Evolutionary conservation across 2,329 filamentous ascomycete genomes (phyloP), one percentile per base, ranked within the genome.

Genomic region (Aspergillus melleus): DNA sequence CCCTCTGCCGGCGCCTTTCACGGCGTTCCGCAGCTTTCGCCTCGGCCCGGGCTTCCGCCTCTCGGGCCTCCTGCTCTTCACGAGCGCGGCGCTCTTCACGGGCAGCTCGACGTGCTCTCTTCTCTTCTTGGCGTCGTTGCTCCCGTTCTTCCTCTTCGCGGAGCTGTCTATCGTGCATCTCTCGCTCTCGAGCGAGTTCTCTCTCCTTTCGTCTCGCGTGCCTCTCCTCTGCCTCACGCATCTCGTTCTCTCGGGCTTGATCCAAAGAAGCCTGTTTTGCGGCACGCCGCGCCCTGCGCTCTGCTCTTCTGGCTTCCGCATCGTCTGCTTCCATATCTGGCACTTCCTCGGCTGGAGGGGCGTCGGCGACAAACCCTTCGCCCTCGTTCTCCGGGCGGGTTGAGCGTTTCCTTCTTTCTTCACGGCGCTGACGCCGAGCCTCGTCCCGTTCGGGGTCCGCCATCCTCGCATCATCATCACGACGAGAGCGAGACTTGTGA

Each of bases 281-380:
- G 16, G 71, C 65, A 54, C 82, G 83, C 54, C 80, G 83, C 1
- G 85, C 82, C 58, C 83, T 84, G n/a, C 88, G 85, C 58, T 86
- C 86, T 30, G 85, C 86, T 49, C 83, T 83, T 52, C 86, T 83
- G 22, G 84, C 85, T 71, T 90, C 88, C 16, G 87, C 85, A 3
- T 83, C 78, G 55, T 79, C 79, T 24, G 66, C 74, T 44, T 81
- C 80, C 32, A 74, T 78, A 59, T 80, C 70, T 8, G 63, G 64
- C 39, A 63, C 66, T 6, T 64, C 69, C 16, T 58, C 69, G 4
- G 55, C 77, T 6, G 76, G 73, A 10, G 72, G 76, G 29, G 82
- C 83, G 14, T 79, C 77, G 2, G 76, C 76, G 3, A 70, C 72
- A 53, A 77, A 73, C 3, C 73, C 81, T 44, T 86, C 84, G 46